Conservation (phyloP, 192 early-diverging fungal species). For the Mortierella claussenii region DNA sequence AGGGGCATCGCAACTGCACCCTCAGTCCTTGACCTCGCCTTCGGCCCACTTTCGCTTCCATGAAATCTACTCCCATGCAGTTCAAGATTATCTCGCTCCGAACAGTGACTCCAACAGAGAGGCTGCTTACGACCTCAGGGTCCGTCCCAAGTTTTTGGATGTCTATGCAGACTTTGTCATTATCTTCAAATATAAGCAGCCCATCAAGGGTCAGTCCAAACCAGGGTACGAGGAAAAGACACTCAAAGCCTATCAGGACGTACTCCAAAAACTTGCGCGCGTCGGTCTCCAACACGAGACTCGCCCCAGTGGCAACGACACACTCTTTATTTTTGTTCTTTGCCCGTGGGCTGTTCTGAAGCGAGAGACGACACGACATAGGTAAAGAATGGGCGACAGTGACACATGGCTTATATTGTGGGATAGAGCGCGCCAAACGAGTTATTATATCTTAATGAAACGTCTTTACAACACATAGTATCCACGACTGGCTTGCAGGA, state of each 20-base stretch:
- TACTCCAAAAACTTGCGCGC: constrained; percentile 63
- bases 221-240: constrained; percentile 48
- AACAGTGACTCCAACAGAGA: background rate
- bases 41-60: constrained; percentile 25
- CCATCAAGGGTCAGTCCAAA: constrained; percentile 10
- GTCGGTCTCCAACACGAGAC: constrained; percentile 76
- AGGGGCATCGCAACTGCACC: too few relatives aligned
- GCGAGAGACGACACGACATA: constrained; percentile 54
- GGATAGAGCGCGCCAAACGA: too few relatives aligned
- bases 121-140: background rate
- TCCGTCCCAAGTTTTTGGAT: constrained; percentile 23
- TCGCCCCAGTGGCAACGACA: constrained; percentile 60
- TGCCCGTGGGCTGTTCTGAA: constrained; percentile 68
- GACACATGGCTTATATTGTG: too few relatives aligned
- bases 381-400: constrained; percentile 52
- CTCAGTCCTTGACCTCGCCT: background rate
- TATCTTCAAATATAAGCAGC: constrained; percentile 53
- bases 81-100: constrained; percentile 1
- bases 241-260: constrained; percentile 58
- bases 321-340: constrained; percentile 73
- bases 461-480: constrained; percentile 54
- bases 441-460: too few relatives aligned
- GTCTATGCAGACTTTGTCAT: constrained; percentile 56
- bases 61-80: constrained; percentile 35
- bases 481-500: constrained; percentile 80